Evolutionary conservation across 2,329 filamentous ascomycete species (phyloP).

Genomic region (Aspergillus sp.): DNA sequence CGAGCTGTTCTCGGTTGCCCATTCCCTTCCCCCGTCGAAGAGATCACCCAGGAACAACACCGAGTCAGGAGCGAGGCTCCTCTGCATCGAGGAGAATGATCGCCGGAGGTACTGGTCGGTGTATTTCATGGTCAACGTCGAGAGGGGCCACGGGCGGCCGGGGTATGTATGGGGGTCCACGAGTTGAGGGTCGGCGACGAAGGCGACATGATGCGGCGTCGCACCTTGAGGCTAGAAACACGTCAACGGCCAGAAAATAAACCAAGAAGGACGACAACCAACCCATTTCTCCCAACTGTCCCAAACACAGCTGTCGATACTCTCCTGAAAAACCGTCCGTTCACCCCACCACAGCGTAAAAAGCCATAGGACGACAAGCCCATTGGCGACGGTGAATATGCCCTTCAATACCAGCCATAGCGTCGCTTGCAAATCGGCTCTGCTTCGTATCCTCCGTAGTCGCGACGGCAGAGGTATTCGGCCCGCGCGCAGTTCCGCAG

Average conservation of each 20-base stretch:
- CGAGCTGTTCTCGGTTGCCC: constrained; percentile 60
- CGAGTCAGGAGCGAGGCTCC: constrained; percentile 69
- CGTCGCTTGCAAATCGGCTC: constrained; percentile 10
- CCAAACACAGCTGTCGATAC: constrained; percentile 69
- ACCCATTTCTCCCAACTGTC: constrained; percentile 89
- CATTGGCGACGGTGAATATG: constrained; percentile 46
- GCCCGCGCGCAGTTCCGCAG: constrained; percentile 7
- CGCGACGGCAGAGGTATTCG: constrained; percentile 1
- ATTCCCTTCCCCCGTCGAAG: constrained; percentile 92
- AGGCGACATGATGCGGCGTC: constrained; percentile 70
- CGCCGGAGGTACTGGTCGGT: constrained; percentile 86
- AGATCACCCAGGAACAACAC: constrained; percentile 87
- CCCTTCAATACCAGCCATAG: constrained; percentile 7
- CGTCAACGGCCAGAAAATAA: constrained; percentile 2
- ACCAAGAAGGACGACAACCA: constrained; percentile 17
- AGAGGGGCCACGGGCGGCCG: constrained; percentile 66
- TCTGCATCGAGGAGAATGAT: constrained; percentile 69
- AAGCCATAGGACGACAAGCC: constrained; percentile 65
- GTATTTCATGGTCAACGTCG: constrained; percentile 56
- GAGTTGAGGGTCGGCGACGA: constrained; percentile 84
- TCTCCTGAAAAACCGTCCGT: constrained; percentile 62
- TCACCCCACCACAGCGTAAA: constrained; percentile 77
- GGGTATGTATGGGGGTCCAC: constrained; percentile 94
- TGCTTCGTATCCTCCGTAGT: constrained; percentile 6
- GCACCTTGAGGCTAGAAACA: constrained; percentile 59